phyloP scores from a whole-genome alignment of 306 rosid genomes.

The Sicyos baderoa region DNA sequence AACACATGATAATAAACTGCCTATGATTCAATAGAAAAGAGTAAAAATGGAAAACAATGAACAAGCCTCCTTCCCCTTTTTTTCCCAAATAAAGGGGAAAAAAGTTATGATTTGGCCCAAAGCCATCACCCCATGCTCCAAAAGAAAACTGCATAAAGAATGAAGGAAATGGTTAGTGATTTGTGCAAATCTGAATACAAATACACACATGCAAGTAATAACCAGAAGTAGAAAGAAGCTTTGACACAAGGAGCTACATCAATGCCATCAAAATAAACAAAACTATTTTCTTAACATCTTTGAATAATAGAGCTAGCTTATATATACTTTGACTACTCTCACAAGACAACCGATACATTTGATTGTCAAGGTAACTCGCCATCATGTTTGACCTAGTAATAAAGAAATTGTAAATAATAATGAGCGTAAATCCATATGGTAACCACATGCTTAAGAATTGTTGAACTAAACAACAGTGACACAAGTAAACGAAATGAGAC shows the following conservation, averaged over 20 bases:
- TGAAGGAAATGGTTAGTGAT: background rate
- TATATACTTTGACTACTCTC: no score
- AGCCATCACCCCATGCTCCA: background rate
- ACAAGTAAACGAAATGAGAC: background rate
- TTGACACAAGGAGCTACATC: background rate
- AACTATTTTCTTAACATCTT: no score
- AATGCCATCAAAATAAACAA: background rate
- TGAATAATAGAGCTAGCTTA: no score
- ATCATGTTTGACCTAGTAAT: no score
- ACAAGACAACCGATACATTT: no score
- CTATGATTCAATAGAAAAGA: background rate
- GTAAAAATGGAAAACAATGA: background rate
- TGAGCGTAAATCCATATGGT: no score
- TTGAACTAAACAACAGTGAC: background rate
- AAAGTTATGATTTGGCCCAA: conserved; percentile 3
- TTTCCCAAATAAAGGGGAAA: background rate
- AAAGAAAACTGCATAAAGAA: conserved; percentile 1
- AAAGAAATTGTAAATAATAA: no score
- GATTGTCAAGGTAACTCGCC: no score
- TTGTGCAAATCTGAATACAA: background rate
- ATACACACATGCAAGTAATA: background rate
- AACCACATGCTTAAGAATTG: no score
- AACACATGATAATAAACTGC: background rate
- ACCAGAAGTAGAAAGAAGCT: background rate
- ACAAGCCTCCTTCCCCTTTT: background rate